Base-by-base conservation (phyloP, 192 early-diverging fungal species). In the Dimargaris cristalligena region DNA sequence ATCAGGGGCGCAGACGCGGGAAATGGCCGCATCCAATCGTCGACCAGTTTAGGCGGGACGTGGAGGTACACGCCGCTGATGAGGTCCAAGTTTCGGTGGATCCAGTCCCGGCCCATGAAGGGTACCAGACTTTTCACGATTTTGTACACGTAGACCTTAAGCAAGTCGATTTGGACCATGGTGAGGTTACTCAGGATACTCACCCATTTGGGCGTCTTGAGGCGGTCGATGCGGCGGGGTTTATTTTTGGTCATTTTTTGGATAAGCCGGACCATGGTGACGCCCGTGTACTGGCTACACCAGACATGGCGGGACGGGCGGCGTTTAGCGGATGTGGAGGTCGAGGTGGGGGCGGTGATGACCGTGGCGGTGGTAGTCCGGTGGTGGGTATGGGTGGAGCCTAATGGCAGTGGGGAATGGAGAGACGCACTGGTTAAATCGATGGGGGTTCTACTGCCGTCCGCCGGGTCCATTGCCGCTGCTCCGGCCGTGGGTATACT, bases 121-220 rank as follows among this genome's bases (percentile, higher is more conserved):
- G 51, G 51, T 2, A 52, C 51, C 51, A 52, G 18, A 23, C 51
- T 52, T 28, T 52, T 22, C 16, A 52, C 29, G 26, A 52, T 52
- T 28, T 52, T 52, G 22, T 52, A 52, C 1, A 52, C 51, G 9
- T 52, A 52, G 1, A 18, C n/a, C 29, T 52, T 52, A 28, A 28
- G 23, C n/a, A 18, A 13, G 18, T 29, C 23, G 23, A 52, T 29
- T 3, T 52, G 14, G 51, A 16, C 16, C 2, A 25, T 23, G 23
- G 51, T 28, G 23, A 52, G 26, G n/a, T 28, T n/a, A 16, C 29
- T 13, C 29, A 52, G 9, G 14, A 28, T 52, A 14, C 16, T n/a
- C 23, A 28, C 14, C 14, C 51, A 52, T 18, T 52, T 52, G 51
- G 29, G 18, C 2, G 22, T 22, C 29, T 52, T 52, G 23, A 52